These are phyloP conservation scores for Allium fistulosum DNA, from an alignment of 106 monocot genomes.

Conservation along the genomic window DNA sequence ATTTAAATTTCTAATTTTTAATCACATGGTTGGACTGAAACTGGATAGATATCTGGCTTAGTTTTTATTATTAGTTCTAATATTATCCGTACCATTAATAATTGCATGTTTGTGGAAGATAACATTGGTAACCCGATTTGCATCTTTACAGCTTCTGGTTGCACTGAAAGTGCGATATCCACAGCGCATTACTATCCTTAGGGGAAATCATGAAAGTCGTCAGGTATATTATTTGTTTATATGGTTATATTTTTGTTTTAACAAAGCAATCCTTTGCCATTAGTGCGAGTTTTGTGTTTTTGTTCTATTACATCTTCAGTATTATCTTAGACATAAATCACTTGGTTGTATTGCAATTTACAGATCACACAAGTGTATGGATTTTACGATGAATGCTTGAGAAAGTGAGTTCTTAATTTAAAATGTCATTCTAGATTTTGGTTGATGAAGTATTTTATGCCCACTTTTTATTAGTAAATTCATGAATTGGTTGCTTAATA, in stretches of 20 bases:
- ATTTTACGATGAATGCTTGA: slow-evolving; percentile 93
- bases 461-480: too few species aligned
- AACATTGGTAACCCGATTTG: slow-evolving; percentile 1
- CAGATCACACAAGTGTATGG: slow-evolving; percentile 99
- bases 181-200: slow-evolving; percentile 89
- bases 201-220: slow-evolving; percentile 97
- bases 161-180: slow-evolving; percentile 91
- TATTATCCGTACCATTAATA: too few species aligned
- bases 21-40: too few species aligned
- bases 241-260: not conserved
- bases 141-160: slow-evolving; percentile 64
- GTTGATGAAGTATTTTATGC: too few species aligned
- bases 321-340: too few species aligned
- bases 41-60: too few species aligned
- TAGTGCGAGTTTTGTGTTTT: not conserved
- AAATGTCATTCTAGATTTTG: not conserved
- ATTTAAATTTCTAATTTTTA: too few species aligned
- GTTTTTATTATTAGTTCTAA: too few species aligned
- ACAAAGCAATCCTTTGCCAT: not conserved
- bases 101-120: not conserved
- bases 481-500: too few species aligned
- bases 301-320: slow-evolving; percentile 1
- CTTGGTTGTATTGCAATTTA: slow-evolving; percentile 9
- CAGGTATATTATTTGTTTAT: slow-evolving; percentile 42
- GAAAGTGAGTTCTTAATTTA: slow-evolving; percentile 62